phyloP scores from a whole-genome alignment of 352 stramenopile genomes.

The Phytophthora syringae region DNA sequence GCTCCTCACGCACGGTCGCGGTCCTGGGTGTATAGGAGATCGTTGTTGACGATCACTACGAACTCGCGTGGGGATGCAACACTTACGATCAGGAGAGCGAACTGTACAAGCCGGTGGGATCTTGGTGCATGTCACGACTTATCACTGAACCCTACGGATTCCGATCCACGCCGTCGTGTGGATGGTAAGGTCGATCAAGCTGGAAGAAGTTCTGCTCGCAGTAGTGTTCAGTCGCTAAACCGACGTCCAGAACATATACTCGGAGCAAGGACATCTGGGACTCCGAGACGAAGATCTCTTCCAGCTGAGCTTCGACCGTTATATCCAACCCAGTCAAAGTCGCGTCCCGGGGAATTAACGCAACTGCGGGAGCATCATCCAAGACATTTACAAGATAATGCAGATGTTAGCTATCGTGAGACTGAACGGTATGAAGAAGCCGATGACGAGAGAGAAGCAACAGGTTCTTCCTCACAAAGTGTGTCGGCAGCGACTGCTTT shows the following conservation, averaged over 20 bases:
- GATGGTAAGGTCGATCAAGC: neutral
- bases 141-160: conserved; percentile 18
- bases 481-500: conserved; percentile 33
- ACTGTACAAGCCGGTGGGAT: conserved; percentile 58
- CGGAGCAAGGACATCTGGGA: neutral
- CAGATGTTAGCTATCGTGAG: neutral
- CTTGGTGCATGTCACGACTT: conserved; percentile 34
- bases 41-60: conserved; percentile 61
- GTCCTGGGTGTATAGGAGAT: conserved; percentile 62
- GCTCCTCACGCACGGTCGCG: conserved; percentile 21
- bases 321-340: conserved; percentile 3
- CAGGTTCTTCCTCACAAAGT: neutral
- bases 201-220: conserved; percentile 2
- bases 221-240: conserved; percentile 2
- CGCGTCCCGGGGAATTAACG: neutral
- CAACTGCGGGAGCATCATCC: neutral
- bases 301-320: conserved; percentile 25
- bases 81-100: conserved; percentile 59
- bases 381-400: conserved; percentile 5
- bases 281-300: conserved; percentile 17
- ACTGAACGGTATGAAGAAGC: neutral
- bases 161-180: neutral
- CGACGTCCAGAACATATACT: conserved; percentile 2
- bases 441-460: neutral
- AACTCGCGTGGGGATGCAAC: conserved; percentile 31